A percentile compares a stretch with the other conserved stretches of the same genome.
Conservation (phyloP, 2,329 filamentous ascomycete species). For the Trichoderma citrinoviride region DNA sequence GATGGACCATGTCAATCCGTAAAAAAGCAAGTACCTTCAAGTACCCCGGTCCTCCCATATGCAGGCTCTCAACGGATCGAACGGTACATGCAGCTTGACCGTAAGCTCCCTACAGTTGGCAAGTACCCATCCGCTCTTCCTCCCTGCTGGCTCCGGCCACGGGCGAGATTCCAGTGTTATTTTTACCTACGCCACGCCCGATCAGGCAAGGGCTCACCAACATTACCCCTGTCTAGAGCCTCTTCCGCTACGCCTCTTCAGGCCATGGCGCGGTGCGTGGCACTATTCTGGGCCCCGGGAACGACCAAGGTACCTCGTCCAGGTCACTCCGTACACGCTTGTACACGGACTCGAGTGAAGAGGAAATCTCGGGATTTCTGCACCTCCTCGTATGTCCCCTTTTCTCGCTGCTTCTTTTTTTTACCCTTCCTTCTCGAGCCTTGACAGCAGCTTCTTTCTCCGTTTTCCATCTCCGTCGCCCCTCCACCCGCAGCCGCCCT, state of each 20-base stretch:
- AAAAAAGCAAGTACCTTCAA: too few species aligned
- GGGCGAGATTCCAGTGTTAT: slow-evolving; percentile 1
- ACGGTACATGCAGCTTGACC: neutral
- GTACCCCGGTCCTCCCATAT: neutral
- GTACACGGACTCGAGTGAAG: neutral
- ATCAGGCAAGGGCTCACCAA: neutral
- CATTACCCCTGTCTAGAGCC: neutral
- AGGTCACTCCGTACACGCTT: neutral
- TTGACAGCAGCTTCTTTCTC: too few species aligned
- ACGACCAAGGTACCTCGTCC: neutral
- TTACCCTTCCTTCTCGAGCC: neutral
- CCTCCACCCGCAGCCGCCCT: neutral
- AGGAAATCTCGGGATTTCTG: slow-evolving; percentile 38
- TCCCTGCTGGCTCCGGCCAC: slow-evolving; percentile 2
- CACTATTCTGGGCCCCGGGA: slow-evolving; percentile 4
- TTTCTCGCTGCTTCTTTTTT: slow-evolving; percentile 20
- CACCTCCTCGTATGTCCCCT: slow-evolving; percentile 40
- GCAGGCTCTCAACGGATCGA: neutral
- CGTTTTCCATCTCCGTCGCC: slow-evolving; percentile 6
- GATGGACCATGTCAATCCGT: too few species aligned
- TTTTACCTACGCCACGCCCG: slow-evolving; percentile 7
- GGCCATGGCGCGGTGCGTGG: neutral
- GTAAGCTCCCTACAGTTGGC: neutral
- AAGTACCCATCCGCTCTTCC: neutral
- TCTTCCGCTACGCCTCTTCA: neutral